These are phyloP conservation scores for Neophaeococcomyces aloes DNA, from an alignment of 2,329 filamentous ascomycete species.

Conservation along the genomic window DNA sequence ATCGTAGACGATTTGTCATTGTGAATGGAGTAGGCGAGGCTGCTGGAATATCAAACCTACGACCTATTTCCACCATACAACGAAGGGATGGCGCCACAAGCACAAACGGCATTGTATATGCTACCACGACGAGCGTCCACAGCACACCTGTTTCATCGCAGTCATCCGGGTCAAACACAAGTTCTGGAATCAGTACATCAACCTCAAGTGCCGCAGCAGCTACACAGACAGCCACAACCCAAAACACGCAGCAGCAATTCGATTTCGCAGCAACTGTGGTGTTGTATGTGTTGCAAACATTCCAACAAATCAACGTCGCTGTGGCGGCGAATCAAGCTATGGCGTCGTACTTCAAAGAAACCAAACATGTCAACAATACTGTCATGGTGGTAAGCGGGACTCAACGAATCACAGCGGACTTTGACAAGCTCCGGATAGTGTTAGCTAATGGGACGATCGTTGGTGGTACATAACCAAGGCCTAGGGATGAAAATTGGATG, in stretches of 20 bases:
- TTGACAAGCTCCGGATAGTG: conserved; percentile 28
- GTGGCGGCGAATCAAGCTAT: conserved; percentile 18
- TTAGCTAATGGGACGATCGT: conserved; percentile 24
- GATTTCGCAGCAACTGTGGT: conserved; percentile 18
- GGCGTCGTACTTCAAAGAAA: conserved; percentile 24
- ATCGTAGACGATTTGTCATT: neutral
- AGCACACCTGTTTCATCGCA: conserved; percentile 13
- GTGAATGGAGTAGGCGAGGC: neutral
- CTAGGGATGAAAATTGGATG: too few relatives aligned
- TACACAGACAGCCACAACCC: conserved; percentile 12
- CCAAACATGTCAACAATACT: conserved; percentile 21
- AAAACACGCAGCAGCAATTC: conserved; percentile 11
- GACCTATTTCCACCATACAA: conserved; percentile 9
- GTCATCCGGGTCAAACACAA: conserved; percentile 12
- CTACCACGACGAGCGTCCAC: conserved; percentile 6
- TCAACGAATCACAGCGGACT: conserved; percentile 27
- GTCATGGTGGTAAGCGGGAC: conserved; percentile 23
- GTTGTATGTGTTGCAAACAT: conserved; percentile 23
- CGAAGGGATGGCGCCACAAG: conserved; percentile 4
- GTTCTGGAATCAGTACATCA: conserved; percentile 23
- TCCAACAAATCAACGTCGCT: conserved; percentile 24
- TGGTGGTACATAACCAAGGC: conserved; percentile 14
- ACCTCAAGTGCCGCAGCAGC: conserved; percentile 17
- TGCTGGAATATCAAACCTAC: neutral
- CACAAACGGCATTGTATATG: conserved; percentile 4